A percentile compares a stretch with the other conserved stretches of the same genome.
Evolutionary conservation across 2,329 filamentous ascomycete genomes (phyloP).

Genomic region (Intubia oerlemansii): DNA sequence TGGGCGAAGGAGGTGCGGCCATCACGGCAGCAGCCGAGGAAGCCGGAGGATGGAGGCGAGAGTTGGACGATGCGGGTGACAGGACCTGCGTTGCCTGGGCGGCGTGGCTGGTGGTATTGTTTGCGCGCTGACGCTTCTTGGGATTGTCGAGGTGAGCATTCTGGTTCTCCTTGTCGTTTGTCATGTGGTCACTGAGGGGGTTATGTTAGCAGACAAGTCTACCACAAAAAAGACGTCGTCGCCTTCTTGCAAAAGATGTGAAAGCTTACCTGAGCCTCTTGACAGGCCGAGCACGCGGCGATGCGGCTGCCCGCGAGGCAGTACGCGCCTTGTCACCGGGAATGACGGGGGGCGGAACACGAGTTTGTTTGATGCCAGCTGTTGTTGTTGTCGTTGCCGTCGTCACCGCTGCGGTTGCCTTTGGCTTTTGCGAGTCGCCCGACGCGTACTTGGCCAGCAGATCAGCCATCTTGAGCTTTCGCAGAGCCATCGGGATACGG

Average conservation of each 20-base stretch:
- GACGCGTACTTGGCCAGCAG: conserved; percentile 34
- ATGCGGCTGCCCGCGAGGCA: no score
- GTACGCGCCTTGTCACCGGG: no score
- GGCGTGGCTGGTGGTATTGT: conserved; percentile 15
- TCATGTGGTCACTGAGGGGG: no score
- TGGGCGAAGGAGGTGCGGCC: conserved; percentile 22
- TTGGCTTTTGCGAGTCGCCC: conserved; percentile 21
- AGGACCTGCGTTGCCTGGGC: conserved; percentile 35
- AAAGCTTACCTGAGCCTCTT: no score
- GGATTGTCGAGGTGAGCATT: conserved; percentile 35
- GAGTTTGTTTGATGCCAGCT: no score
- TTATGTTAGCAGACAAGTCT: no score
- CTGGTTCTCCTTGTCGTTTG: conserved; percentile 67
- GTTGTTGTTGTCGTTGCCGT: no score
- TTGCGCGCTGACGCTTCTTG: conserved; percentile 42
- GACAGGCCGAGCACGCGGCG: no score
- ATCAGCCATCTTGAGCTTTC: conserved; percentile 66
- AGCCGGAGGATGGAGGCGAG: conserved; percentile 43
- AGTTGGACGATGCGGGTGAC: conserved; percentile 68
- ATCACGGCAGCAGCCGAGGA: conserved; percentile 9
- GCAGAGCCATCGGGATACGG: conserved; percentile 61
- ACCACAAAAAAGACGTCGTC: no score
- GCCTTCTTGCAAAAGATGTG: no score
- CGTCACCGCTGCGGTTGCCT: no score
- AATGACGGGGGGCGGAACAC: no score